These are phyloP conservation scores for Laetiporus sulphureus DNA, from an alignment of 1,284 basidiomycete species.

Conservation along the genomic window DNA sequence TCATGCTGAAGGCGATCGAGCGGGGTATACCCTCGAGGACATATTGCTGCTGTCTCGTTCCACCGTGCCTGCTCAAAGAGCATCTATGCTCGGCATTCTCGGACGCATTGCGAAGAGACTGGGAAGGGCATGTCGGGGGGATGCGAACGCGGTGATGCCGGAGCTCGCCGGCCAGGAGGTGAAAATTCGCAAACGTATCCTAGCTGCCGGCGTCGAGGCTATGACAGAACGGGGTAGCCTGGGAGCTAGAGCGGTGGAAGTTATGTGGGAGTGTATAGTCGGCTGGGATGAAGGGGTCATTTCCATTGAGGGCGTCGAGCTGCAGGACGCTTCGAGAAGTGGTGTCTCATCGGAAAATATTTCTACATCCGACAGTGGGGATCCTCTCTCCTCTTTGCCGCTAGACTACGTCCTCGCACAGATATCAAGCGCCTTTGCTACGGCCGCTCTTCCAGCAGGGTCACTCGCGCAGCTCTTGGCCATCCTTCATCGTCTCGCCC, in stretches of 20 bases:
- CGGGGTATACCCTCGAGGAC: slow-evolving; percentile 88
- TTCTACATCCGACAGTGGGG: slow-evolving; percentile 7
- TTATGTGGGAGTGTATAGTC: slow-evolving; percentile 65
- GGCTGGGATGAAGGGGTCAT: slow-evolving; percentile 43
- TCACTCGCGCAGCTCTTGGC: slow-evolving; percentile 54
- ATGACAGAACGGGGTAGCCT: slow-evolving; percentile 62
- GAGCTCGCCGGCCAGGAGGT: slow-evolving; percentile 43
- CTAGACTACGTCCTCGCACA: slow-evolving; percentile 51
- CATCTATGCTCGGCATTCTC: slow-evolving; percentile 76
- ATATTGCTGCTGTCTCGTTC: slow-evolving; percentile 80
- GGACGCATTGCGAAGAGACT: slow-evolving; percentile 49
- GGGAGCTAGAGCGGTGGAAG: slow-evolving; percentile 58
- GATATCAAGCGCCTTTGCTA: slow-evolving; percentile 32
- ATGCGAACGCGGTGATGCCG: slow-evolving; percentile 23
- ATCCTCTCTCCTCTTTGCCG: slow-evolving; percentile 37
- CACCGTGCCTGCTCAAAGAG: slow-evolving; percentile 78
- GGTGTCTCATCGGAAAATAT: slow-evolving; percentile 7
- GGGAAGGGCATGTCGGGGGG: slow-evolving; percentile 19
- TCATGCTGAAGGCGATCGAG: slow-evolving; percentile 72
- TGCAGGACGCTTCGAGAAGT: slow-evolving; percentile 28
- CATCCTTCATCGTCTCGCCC: slow-evolving; percentile 56
- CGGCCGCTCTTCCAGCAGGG: slow-evolving; percentile 38
- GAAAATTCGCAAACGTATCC: slow-evolving; percentile 45
- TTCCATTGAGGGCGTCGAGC: slow-evolving; percentile 44
- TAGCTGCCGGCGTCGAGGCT: slow-evolving; percentile 60